Base-by-base conservation (phyloP, 139 green algal species). In the Penium margaritaceum region DNA sequence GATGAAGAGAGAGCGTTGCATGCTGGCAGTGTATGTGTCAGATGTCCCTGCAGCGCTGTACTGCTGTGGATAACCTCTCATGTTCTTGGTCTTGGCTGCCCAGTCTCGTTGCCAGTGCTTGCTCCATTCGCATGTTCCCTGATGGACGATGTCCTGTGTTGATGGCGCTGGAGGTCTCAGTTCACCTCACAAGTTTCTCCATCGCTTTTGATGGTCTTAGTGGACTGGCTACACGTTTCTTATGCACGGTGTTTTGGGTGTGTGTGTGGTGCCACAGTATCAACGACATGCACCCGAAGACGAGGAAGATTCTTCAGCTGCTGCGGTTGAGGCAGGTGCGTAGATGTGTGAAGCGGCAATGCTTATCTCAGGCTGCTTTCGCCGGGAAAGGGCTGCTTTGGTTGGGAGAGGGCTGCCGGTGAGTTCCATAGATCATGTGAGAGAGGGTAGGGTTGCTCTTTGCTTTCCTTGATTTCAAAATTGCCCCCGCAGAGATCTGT, bases 251-350 rank as follows among this genome's bases (percentile, higher is more conserved):
- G n/a, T n/a, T n/a, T n/a, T n/a, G n/a, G n/a, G 24, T 55, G 46
- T 57, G 44, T 12, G n/a, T 55, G 19, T 55, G n/a, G 19, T 55
- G 19, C 44, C 44, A 27, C 70, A 73, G 72, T 82, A 88, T 98
- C 41, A 98, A 97, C 82, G 91, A 96, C 82, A 88, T 98, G 77
- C 88, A 93, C 77, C 94, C 94, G 60, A 95, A 97, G 91, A 94
- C 90, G 29, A 87, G 85, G 72, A 98, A 97, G 86, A 97, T 99
- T 81, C 67, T 99, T 81, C 91, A 97, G 89, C 88, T 99, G 80
- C 87, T 99, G 72, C 87, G 94, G 41, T 87, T 99, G 80, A 85
- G 90, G 33, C 94, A 98, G 88, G 72, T 79, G 46, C 29, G 36
- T 17, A 7, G 7, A 12, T 7, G 7, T 19, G 14, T 12, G 9